Percentiles rank a stretch among this genome's conserved stretches.
Conservation (phyloP, 2,329 filamentous ascomycete genomes). For the Aspergillus luchuensis region DNA sequence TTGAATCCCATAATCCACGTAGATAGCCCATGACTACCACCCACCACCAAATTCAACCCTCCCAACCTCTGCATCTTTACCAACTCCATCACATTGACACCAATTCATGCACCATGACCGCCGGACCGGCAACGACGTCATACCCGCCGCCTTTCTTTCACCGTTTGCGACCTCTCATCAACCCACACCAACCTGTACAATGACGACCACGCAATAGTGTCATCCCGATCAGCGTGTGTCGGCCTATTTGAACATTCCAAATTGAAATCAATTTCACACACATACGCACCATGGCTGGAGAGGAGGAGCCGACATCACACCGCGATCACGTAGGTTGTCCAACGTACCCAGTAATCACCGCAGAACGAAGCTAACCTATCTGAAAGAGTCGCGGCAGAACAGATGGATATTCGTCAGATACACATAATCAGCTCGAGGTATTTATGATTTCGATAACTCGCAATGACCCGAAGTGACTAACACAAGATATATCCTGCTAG, state of each 20-base stretch:
- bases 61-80: too few species aligned
- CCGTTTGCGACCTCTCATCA: slow-evolving; percentile 16
- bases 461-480: not conserved
- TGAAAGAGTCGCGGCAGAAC: slow-evolving; percentile 34
- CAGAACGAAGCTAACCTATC: slow-evolving; percentile 10
- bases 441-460: not conserved
- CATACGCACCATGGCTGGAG: not conserved
- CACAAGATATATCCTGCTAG: slow-evolving; percentile 35
- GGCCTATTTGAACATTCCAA: too few species aligned
- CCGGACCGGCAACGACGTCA: slow-evolving; percentile 27
- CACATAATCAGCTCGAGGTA: slow-evolving; percentile 41
- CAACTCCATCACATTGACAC: not conserved
- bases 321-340: slow-evolving; percentile 24
- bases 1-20: too few species aligned
- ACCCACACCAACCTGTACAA: slow-evolving; percentile 4
- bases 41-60: too few species aligned
- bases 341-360: not conserved
- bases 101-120: not conserved
- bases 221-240: not conserved
- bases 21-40: fast-evolving
- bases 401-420: slow-evolving; percentile 34
- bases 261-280: too few species aligned
- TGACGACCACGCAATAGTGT: not conserved
- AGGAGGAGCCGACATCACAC: not conserved
- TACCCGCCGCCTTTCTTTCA: slow-evolving; percentile 23